Percentiles rank a stretch among this genome's conserved stretches.
phyloP scores from a whole-genome alignment of 768 basidiomycete species.

The Sarcodon sp. region DNA sequence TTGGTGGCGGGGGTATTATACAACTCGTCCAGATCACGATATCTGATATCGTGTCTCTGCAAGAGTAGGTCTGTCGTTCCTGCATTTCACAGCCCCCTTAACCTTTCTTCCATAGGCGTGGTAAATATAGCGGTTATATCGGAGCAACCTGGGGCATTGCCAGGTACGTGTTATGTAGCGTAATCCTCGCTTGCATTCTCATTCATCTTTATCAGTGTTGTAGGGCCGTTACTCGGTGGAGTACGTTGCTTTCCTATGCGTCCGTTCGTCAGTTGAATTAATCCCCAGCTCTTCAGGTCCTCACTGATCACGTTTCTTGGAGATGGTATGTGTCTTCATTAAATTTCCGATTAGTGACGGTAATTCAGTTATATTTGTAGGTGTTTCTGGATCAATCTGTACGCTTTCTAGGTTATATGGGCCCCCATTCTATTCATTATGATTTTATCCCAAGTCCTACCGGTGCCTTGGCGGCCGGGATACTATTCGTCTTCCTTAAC shows the following conservation, averaged over 20 bases:
- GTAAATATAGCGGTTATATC: conserved; percentile 62
- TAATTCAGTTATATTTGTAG: conserved; percentile 14
- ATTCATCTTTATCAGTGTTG: conserved; percentile 24
- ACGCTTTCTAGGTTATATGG: conserved; percentile 8
- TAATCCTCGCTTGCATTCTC: neutral
- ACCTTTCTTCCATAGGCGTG: conserved; percentile 34
- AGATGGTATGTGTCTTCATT: conserved; percentile 38
- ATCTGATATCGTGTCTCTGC: conserved; percentile 71
- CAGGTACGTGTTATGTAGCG: conserved; percentile 17
- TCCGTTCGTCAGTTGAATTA: neutral
- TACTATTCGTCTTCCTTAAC: conserved; percentile 67
- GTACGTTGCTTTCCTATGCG: conserved; percentile 24
- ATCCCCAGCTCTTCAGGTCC: conserved; percentile 26
- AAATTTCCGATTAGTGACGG: neutral
- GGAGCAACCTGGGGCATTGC: conserved; percentile 76
- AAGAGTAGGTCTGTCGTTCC: conserved; percentile 37
- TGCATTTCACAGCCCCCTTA: neutral
- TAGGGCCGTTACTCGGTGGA: conserved; percentile 76
- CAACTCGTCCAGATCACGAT: conserved; percentile 70
- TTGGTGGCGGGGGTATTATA: conserved; percentile 73
- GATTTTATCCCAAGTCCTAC: conserved; percentile 40
- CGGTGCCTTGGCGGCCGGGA: conserved; percentile 45
- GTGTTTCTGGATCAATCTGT: conserved; percentile 75
- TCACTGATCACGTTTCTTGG: conserved; percentile 70
- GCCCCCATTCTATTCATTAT: neutral